Evolutionary conservation across 306 rosid genomes (phyloP).

Genomic region (Vigna nakashimae): DNA sequence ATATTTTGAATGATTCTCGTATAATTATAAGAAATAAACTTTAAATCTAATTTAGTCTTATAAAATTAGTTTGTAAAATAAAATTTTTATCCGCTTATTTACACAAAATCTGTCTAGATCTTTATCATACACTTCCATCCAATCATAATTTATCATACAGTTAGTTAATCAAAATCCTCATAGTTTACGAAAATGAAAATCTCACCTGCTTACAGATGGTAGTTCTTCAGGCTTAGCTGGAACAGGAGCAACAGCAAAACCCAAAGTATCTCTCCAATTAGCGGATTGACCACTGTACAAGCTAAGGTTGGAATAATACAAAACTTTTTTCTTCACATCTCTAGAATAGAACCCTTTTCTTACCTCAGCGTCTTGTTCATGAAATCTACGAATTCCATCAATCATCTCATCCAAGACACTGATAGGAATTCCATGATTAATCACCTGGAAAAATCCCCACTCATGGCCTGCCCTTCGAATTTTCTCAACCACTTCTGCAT

Average conservation of each 20-base stretch:
- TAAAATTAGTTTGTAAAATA: too few species aligned
- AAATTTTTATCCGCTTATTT: too few species aligned
- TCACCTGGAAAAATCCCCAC: conserved; percentile 62
- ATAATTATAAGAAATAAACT: too few species aligned
- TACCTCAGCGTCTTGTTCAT: conserved; percentile 52
- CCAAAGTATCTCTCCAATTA: conserved; percentile 70
- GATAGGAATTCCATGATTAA: conserved; percentile 54
- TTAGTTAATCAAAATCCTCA: neutral
- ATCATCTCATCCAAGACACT: conserved; percentile 49
- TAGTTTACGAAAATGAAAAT: neutral
- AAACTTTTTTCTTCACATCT: conserved; percentile 23
- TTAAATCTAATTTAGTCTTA: too few species aligned
- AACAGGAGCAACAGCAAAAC: conserved; percentile 45
- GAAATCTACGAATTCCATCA: conserved; percentile 51
- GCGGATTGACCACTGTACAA: conserved; percentile 37
- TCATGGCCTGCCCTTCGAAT: conserved; percentile 37
- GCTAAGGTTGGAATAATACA: conserved; percentile 53
- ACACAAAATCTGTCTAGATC: too few species aligned
- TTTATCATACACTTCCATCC: neutral
- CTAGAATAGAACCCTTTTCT: conserved; percentile 45
- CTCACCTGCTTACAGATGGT: conserved; percentile 49
- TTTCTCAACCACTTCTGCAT: neutral
- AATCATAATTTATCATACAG: neutral
- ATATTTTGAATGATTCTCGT: too few species aligned
- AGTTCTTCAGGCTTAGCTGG: conserved; percentile 47